phyloP scores from a whole-genome alignment of 2,329 filamentous ascomycete genomes.

The Cercospora berteroae region DNA sequence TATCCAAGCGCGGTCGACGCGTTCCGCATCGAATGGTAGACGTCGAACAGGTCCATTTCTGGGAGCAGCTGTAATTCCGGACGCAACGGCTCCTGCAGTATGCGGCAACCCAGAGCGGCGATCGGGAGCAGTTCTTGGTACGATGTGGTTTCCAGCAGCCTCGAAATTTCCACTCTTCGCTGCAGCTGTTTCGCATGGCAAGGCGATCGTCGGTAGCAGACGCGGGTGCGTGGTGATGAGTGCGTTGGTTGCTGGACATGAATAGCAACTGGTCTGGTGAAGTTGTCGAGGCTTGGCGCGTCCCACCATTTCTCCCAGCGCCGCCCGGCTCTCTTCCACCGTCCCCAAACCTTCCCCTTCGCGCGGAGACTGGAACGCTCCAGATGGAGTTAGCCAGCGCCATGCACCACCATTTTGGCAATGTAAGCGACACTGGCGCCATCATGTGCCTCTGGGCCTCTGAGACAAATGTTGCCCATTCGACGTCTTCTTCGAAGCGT shows the following conservation, averaged over 20 bases:
- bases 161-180: background rate
- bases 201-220: background rate
- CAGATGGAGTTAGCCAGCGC: constrained; percentile 7
- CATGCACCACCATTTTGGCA: background rate
- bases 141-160: background rate
- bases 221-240: background rate
- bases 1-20: background rate
- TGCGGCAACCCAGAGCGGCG: background rate
- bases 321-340: background rate
- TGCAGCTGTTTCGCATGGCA: background rate
- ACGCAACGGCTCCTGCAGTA: background rate
- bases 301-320: background rate
- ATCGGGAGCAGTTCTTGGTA: constrained; percentile 5
- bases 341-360: background rate
- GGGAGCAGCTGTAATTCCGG: background rate
- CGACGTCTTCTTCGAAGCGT: background rate
- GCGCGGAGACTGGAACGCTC: background rate
- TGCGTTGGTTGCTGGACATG: background rate
- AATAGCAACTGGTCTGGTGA: background rate
- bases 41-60: background rate
- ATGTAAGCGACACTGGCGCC: constrained; percentile 1
- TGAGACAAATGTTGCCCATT: background rate
- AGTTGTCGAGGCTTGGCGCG: background rate
- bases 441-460: background rate
- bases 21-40: background rate